Evolutionary conservation across 1,139 yeast species (phyloP), one percentile per base, ranked within the genome.

Genomic region (Yamadazyma aaseri): DNA sequence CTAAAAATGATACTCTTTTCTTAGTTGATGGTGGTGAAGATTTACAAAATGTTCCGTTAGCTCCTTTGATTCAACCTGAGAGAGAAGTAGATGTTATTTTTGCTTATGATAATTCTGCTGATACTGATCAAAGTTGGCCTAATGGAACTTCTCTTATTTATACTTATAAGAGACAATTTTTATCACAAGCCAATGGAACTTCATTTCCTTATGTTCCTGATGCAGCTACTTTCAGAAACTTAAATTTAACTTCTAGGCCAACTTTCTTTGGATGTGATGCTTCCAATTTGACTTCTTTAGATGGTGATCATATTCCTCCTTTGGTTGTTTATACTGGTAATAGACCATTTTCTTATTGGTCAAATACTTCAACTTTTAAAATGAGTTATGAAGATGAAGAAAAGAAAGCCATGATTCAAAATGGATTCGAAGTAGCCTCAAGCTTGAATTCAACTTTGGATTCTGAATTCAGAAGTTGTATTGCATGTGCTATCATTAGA

Each of bases 161-260:
- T 13, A 76, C 89, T 6, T 86, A 79, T 51, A 70, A 76, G 48
- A 77, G 96, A 49, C 90, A 82, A 59, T 84, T 85, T 53, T 60
- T 65, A 13, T 21, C 53, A 3, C 82, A 79, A 53, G 87, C 83
- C 15, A 74, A 78, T 45, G 76, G 76, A 27, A 76, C 84, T 20
- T 62, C 79, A 3, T 86, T 86, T 74, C 96, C 96, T 20, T 79
- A 83, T 49, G 95, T 89, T 35, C 97, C 97, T n/a, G 90, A 79
- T 54, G 59, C 55, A 16, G 63, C 71, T 31, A 74, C 94, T 0
- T 86, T 87, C 55, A 51, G 81, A 31, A 71, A 71, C 42, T 51
- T 65, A 40, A 84, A 84, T 43, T 63, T 83, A 41, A 77, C 84
- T 8, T 64, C 79, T 5, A 75, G 59, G 48, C 95, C 96, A 37